A percentile compares a stretch with the other conserved stretches of the same genome.
Evolutionary conservation across 2,329 filamentous ascomycete species (phyloP).

Genomic region (Calonectria pauciramosa): DNA sequence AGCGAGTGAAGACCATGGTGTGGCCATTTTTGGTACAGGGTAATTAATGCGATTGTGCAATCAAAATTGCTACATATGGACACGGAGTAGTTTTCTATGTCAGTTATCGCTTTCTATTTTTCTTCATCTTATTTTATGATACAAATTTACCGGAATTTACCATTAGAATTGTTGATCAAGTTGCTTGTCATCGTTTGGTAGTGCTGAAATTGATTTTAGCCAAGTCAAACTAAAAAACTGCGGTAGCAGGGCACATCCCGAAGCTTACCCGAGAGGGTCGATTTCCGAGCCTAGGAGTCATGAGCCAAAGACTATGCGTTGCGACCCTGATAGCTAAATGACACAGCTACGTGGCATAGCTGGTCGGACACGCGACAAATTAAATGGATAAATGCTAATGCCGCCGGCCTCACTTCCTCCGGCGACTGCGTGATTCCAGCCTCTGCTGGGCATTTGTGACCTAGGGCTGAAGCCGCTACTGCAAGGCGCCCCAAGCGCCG

Average conservation of each 20-base stretch:
- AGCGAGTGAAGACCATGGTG: no score
- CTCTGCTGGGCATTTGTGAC: background rate
- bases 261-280: background rate
- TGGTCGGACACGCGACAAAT: background rate
- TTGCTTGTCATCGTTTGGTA: no score
- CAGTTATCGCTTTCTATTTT: background rate
- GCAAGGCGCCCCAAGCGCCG: background rate
- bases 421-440: background rate
- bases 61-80: background rate
- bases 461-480: background rate
- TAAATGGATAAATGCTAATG: background rate
- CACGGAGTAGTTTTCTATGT: no score
- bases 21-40: background rate
- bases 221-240: no score
- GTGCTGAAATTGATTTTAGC: no score
- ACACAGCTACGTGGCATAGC: background rate
- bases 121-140: background rate
- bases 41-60: background rate
- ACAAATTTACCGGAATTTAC: no score
- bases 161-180: no score
- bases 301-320: background rate
- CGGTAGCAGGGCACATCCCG: no score
- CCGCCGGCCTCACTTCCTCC: background rate
- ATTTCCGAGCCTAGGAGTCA: background rate
- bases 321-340: background rate